Conservation (phyloP, 495 filamentous ascomycete species). For the Xylaria longipes region DNA sequence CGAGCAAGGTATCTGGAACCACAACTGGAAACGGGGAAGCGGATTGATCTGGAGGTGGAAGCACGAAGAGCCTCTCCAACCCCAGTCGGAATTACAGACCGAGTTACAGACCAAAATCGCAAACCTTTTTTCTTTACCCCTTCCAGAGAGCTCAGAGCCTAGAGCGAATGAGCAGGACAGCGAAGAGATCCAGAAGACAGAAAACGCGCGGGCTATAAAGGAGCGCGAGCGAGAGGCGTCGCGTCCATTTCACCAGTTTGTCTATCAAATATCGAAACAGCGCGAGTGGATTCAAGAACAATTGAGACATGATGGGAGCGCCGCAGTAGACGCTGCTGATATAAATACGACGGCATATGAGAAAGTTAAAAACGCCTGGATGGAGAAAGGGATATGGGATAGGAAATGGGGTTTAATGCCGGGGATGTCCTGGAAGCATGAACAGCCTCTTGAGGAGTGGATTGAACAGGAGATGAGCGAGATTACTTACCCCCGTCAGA, state of each 20-base stretch:
- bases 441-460: slow-evolving; percentile 28
- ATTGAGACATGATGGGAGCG: background rate
- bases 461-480: background rate
- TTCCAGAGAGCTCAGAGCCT: background rate
- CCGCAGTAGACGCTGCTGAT: background rate
- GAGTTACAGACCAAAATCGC: background rate
- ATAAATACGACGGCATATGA: slow-evolving; percentile 32
- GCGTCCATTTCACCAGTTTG: slow-evolving; percentile 40
- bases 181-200: slow-evolving; percentile 18
- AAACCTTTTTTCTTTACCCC: background rate
- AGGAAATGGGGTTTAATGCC: slow-evolving; percentile 37
- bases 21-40: background rate
- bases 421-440: slow-evolving; percentile 40
- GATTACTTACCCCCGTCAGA: background rate
- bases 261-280: slow-evolving; percentile 40
- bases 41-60: slow-evolving; percentile 15
- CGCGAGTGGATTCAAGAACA: slow-evolving; percentile 28
- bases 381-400: slow-evolving; percentile 37
- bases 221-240: slow-evolving; percentile 34
- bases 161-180: background rate
- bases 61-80: slow-evolving; percentile 23
- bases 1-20: slow-evolving; percentile 41
- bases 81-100: background rate
- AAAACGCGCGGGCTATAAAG: too few species aligned
- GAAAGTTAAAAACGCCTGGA: slow-evolving; percentile 36